These are phyloP conservation scores for Castanopsis chinensis DNA, from an alignment of 306 rosid species.

Conservation along the genomic window DNA sequence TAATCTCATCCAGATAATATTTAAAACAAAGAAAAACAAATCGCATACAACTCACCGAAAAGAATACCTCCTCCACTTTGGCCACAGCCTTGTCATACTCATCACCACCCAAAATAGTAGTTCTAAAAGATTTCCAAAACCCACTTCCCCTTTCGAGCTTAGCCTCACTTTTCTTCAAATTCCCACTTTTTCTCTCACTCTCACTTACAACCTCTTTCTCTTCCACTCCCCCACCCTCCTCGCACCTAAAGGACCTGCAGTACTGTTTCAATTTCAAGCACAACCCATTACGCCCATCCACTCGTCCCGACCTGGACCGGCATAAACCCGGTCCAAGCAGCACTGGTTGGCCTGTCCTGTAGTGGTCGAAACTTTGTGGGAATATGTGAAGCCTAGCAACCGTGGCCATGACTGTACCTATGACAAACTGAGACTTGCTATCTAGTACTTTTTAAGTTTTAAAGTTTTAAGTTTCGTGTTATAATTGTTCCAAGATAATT, in stretches of 20 bases:
- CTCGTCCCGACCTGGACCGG: constrained; percentile 23
- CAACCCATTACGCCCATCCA: constrained; percentile 39
- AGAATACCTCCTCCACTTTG: constrained; percentile 65
- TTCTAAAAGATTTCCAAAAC: constrained; percentile 61
- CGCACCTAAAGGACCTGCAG: constrained; percentile 62
- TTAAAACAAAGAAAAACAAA: background rate
- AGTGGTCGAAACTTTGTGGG: constrained; percentile 46
- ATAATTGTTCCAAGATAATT: background rate
- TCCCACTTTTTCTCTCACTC: constrained; percentile 25
- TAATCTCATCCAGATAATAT: background rate
- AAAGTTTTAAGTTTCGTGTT: background rate
- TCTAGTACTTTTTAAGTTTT: background rate
- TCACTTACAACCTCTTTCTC: constrained; percentile 26
- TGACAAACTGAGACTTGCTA: background rate
- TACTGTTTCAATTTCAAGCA: constrained; percentile 25
- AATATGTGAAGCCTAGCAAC: constrained; percentile 48
- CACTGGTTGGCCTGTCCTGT: constrained; percentile 25
- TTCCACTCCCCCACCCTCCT: constrained; percentile 51
- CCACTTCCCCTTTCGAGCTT: constrained; percentile 40
- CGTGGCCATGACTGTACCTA: constrained; percentile 38
- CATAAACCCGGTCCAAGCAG: constrained; percentile 36
- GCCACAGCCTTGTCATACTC: constrained; percentile 59
- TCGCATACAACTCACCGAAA: constrained; percentile 49
- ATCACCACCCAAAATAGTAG: constrained; percentile 50
- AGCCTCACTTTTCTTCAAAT: constrained; percentile 40